phyloP scores from a whole-genome alignment of 2,329 filamentous ascomycete genomes.

The Epichloe gansuensis region DNA sequence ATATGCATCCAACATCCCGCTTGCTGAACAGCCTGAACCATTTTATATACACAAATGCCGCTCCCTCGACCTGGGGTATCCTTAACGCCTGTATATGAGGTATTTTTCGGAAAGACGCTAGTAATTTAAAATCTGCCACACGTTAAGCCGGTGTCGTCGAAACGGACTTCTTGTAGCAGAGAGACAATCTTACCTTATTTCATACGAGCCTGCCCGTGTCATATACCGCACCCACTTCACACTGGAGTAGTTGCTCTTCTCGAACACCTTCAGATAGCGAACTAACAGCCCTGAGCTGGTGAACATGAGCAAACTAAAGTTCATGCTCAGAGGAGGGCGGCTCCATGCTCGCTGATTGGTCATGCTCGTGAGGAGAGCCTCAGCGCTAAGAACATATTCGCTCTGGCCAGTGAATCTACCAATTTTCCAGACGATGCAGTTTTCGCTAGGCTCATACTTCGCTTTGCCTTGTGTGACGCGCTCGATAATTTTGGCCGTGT shows the following conservation, averaged over 20 bases:
- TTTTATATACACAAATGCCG: slow-evolving; percentile 1
- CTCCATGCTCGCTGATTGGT: slow-evolving; percentile 98
- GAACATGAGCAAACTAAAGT: slow-evolving; percentile 94
- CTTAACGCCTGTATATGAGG: slow-evolving; percentile 1
- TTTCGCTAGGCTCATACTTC: slow-evolving; percentile 96
- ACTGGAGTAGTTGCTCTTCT: slow-evolving; percentile 97
- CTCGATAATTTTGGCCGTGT: slow-evolving; percentile 88
- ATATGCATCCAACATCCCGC: not conserved
- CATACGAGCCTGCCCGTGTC: slow-evolving; percentile 94
- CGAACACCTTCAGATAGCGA: slow-evolving; percentile 94
- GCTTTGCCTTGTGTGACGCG: slow-evolving; percentile 92
- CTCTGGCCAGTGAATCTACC: slow-evolving; percentile 96
- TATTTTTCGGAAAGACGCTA: slow-evolving; percentile 1
- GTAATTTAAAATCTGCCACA: slow-evolving; percentile 21
- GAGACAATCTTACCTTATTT: slow-evolving; percentile 57
- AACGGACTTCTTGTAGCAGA: not conserved
- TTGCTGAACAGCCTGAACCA: not conserved
- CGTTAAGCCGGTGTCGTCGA: slow-evolving; percentile 9
- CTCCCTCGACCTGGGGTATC: not conserved
- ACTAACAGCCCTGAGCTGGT: slow-evolving; percentile 88
- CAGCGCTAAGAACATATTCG: slow-evolving; percentile 88
- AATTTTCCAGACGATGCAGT: slow-evolving; percentile 99
- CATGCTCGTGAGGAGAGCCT: slow-evolving; percentile 89
- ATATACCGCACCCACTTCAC: slow-evolving; percentile 99
- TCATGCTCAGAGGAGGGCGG: slow-evolving; percentile 79